phyloP scores from a whole-genome alignment of 23 red algal species.

The Agarophyton chilense region DNA sequence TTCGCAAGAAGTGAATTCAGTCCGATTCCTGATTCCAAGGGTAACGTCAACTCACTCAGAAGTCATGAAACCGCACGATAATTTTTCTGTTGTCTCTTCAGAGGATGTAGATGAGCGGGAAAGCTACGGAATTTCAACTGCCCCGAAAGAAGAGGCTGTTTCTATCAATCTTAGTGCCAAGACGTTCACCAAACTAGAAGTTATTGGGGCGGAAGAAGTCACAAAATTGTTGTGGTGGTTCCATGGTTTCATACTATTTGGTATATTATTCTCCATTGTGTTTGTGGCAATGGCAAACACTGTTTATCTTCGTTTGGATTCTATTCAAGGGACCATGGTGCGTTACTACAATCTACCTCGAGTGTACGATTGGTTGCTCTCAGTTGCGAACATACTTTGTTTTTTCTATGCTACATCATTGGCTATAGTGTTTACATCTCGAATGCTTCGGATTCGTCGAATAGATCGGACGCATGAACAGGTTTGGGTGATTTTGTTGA shows the following conservation, averaged over 20 bases:
- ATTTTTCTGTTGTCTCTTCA: constrained; percentile 53
- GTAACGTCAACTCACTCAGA: neutral
- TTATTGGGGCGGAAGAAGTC: constrained; percentile 60
- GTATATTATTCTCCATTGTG: constrained; percentile 62
- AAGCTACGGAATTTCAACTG: constrained; percentile 2
- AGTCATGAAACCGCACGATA: neutral
- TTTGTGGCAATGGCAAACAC: constrained; percentile 69
- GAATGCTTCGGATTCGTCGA: constrained; percentile 53
- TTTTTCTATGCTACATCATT: constrained; percentile 50
- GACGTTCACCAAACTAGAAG: constrained; percentile 65
- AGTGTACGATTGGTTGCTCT: constrained; percentile 40
- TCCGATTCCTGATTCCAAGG: constrained; percentile 29
- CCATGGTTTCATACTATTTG: constrained; percentile 56
- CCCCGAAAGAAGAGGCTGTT: constrained; percentile 50
- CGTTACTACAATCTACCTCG: constrained; percentile 54
- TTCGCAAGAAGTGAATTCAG: constrained; percentile 28
- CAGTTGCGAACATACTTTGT: constrained; percentile 54
- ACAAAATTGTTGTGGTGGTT: constrained; percentile 50
- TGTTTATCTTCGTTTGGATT: constrained; percentile 38
- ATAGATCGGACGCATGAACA: constrained; percentile 62
- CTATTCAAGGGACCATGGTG: constrained; percentile 25
- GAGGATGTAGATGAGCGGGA: neutral
- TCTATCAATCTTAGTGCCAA: constrained; percentile 59
- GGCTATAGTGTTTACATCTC: constrained; percentile 59
- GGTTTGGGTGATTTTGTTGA: constrained; percentile 76